These are phyloP conservation scores for Trypanosoma platydactyli DNA, from an alignment of 208 protist genomes.

Conservation along the genomic window DNA sequence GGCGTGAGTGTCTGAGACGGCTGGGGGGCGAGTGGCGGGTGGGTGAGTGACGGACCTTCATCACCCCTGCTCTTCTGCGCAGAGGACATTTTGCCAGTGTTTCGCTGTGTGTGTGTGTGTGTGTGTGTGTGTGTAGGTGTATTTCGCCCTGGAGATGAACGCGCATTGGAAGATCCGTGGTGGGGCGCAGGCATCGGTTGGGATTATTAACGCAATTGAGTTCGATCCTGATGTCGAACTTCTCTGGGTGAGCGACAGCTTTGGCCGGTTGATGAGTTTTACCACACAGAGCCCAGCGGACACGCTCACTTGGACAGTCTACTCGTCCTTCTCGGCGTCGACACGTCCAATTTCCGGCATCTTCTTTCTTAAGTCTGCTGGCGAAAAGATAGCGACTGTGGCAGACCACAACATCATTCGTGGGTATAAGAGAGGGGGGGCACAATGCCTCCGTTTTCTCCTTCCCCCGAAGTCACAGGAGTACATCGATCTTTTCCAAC, in stretches of 20 bases:
- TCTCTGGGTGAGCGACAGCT: conserved; percentile 83
- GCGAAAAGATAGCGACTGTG: conserved; percentile 73
- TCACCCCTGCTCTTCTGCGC: not conserved
- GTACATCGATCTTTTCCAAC: conserved; percentile 83
- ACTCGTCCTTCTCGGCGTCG: conserved; percentile 80
- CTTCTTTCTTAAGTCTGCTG: conserved; percentile 58
- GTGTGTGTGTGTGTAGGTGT: not conserved
- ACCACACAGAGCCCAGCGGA: conserved; percentile 60
- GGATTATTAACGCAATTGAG: conserved; percentile 75
- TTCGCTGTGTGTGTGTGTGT: not conserved
- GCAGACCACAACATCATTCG: conserved; percentile 78
- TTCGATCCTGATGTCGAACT: conserved; percentile 89
- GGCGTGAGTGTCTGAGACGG: not conserved
- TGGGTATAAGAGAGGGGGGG: conserved; percentile 79
- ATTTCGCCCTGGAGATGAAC: conserved; percentile 11
- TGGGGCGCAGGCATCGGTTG: conserved; percentile 59
- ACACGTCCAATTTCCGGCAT: conserved; percentile 58
- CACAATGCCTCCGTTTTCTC: conserved; percentile 56
- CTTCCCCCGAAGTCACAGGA: conserved; percentile 65
- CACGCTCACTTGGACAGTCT: conserved; percentile 64
- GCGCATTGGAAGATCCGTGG: conserved; percentile 75
- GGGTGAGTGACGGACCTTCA: not conserved
- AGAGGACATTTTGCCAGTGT: not conserved
- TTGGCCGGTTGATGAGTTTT: conserved; percentile 81
- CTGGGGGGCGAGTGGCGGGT: not conserved